Percentiles rank a stretch among this genome's conserved stretches.
Conservation (phyloP, 1,284 basidiomycete species). For the Pseudozyma tsukubaensis region DNA sequence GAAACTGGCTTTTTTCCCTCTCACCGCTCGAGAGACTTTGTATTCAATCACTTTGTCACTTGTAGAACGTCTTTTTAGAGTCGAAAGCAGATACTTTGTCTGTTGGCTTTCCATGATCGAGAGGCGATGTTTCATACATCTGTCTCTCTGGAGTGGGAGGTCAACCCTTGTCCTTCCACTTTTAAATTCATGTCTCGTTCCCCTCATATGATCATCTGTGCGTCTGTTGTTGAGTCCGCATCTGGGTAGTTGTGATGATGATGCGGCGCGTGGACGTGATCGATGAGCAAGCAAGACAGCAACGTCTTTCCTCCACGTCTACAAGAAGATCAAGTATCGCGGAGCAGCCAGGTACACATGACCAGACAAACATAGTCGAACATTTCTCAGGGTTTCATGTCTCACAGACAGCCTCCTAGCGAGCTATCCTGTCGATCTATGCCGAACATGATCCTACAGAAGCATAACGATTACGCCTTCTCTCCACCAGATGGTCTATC, state of each 20-base stretch:
- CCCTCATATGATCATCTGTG: not conserved
- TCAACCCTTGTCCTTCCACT: not conserved
- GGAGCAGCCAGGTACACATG: not conserved
- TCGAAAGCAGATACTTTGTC: slow-evolving; percentile 18
- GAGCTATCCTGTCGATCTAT: no score
- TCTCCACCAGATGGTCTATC: not conserved
- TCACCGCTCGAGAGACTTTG: slow-evolving; percentile 13
- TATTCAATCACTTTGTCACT: not conserved
- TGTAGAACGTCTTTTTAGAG: slow-evolving; percentile 20
- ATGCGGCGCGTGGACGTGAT: no score
- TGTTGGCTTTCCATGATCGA: not conserved
- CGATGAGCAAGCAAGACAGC: not conserved
- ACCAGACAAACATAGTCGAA: not conserved
- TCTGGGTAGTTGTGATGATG: not conserved
- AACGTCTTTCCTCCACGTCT: not conserved
- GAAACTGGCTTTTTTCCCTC: slow-evolving; percentile 32
- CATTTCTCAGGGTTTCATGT: not conserved
- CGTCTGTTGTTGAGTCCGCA: not conserved
- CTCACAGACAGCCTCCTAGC: not conserved
- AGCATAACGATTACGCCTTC: no score
- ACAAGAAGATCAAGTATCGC: no score
- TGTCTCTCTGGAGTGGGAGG: not conserved
- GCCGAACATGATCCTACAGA: no score
- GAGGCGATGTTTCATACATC: not conserved
- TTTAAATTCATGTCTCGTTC: slow-evolving; percentile 18